Base-by-base conservation (phyloP, 2,329 filamentous ascomycete genomes). In the Pseudogymnoascus sp. region DNA sequence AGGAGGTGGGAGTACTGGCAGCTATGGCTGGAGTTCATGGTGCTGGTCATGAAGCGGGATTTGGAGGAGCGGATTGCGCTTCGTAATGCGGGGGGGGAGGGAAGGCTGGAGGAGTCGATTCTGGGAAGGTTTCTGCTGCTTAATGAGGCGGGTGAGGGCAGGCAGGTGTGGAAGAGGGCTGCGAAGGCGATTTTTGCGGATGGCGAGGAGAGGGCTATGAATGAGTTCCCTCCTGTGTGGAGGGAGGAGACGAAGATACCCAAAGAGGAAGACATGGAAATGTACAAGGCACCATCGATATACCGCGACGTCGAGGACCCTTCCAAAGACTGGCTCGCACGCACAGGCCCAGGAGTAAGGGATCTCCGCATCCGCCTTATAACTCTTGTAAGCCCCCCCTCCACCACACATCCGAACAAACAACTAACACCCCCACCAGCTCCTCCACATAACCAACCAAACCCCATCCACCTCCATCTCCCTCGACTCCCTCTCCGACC, bases 1-100 rank as follows among this genome's bases (percentile, higher is more conserved):
- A 81, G 83, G 43, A 83, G 93, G 19, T 98, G 95, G 93, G 82
- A 81, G 61, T 83, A 87, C 71, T 98, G 93, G 92, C 86, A 83
- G 69, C 76, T 85, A 6, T 96, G 92, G 90, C 79, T 98, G 13
- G 83, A 87, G 36, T 87, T 89, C 66, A 89, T 96, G 81, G 75
- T 96, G 4, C 89, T 93, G 70, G 85, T 90, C 6, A 78, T 97
- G 11, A 88, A 95, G 68, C 78, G 80, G 2, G 90, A 96, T 67
- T 68, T 67, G 10, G 43, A 51, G 34, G 28, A 60, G 28, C 11
- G 28, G 54, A 60, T 36, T 14, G 7, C 28, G 0, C n/a, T 60
- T 13, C 45, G 21, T n/a, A 74, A 68, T 8, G 64, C 71, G 4
- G 41, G 63, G 8, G 45, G 51, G 19, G 64, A 76, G 45, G 71